Evolutionary conservation across 1,139 yeast genomes (phyloP).

Genomic region (Geotrichum phurueaensis): DNA sequence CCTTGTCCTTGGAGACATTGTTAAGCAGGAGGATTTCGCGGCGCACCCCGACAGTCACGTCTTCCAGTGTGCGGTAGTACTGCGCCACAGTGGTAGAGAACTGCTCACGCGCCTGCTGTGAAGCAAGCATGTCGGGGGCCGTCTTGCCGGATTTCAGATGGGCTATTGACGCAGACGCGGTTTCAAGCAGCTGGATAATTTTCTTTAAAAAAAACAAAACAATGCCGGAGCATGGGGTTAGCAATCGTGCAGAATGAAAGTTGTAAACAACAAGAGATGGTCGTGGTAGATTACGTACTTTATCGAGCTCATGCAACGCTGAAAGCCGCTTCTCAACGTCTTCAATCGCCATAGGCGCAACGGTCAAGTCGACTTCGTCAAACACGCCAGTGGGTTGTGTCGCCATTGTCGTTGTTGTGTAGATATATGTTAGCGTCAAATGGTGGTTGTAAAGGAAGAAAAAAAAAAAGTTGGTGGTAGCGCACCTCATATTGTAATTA

Average conservation of each 20-base stretch:
- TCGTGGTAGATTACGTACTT: constrained; percentile 21
- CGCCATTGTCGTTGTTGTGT: not conserved
- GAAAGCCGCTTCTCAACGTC: constrained; percentile 38
- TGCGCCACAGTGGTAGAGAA: constrained; percentile 31
- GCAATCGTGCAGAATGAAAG: not conserved
- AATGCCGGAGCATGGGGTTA: not conserved
- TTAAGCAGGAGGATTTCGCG: constrained; percentile 38
- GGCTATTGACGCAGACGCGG: constrained; percentile 39
- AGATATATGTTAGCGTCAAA: not conserved
- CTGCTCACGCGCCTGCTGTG: constrained; percentile 27
- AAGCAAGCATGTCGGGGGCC: constrained; percentile 22
- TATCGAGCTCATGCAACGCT: constrained; percentile 38
- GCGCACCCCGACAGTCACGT: constrained; percentile 37
- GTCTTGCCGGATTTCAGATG: constrained; percentile 38
- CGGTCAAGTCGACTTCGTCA: constrained; percentile 25
- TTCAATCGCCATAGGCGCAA: constrained; percentile 30
- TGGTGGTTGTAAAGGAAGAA: not conserved
- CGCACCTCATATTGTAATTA: not conserved
- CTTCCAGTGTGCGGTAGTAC: constrained; percentile 33
- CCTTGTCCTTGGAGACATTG: constrained; percentile 38
- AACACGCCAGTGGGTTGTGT: constrained; percentile 17
- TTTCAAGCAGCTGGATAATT: constrained; percentile 37
- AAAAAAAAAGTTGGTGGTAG: not conserved
- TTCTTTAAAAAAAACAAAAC: constrained; percentile 19
- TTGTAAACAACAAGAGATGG: not conserved